Evolutionary conservation across 805 yeast species (phyloP).

Genomic region (Wickerhamomyces silvicola): DNA sequence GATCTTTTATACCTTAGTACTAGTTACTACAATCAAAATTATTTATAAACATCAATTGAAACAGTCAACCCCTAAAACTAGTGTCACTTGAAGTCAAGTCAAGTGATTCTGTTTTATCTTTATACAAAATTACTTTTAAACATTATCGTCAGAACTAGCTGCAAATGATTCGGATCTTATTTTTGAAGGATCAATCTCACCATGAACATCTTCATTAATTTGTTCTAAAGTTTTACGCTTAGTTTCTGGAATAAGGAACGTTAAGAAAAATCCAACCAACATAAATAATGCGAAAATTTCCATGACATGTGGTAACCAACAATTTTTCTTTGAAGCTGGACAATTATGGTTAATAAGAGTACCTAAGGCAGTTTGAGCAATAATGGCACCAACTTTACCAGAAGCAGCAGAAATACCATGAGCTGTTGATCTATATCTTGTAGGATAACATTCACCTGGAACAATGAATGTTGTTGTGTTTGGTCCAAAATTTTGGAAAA

Average conservation of each 20-base stretch:
- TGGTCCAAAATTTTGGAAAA: constrained; percentile 91
- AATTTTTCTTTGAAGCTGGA: constrained; percentile 45
- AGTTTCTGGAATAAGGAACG: constrained; percentile 80
- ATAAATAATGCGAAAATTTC: constrained; percentile 89
- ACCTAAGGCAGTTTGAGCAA: background rate
- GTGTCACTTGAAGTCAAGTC: background rate
- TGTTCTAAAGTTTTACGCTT: constrained; percentile 88
- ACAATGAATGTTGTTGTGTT: constrained; percentile 85
- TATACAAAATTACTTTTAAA: no score
- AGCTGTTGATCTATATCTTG: constrained; percentile 92
- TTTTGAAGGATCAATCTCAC: constrained; percentile 56
- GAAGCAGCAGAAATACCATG: constrained; percentile 89
- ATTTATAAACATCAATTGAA: no score
- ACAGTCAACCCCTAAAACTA: background rate
- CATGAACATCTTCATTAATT: constrained; percentile 74
- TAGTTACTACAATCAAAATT: no score
- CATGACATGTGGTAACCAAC: constrained; percentile 91
- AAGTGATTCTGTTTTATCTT: background rate
- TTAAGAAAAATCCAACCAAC: constrained; percentile 66
- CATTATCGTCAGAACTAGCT: constrained; percentile 15
- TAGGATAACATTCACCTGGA: constrained; percentile 91
- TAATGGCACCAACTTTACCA: background rate
- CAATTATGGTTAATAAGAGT: constrained; percentile 67
- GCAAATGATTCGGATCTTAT: constrained; percentile 9
- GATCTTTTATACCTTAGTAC: no score